Evolutionary conservation across 148 eudicot species (phyloP), one percentile per base, ranked within the genome.

Genomic region (Fagopyrum tataricum): DNA sequence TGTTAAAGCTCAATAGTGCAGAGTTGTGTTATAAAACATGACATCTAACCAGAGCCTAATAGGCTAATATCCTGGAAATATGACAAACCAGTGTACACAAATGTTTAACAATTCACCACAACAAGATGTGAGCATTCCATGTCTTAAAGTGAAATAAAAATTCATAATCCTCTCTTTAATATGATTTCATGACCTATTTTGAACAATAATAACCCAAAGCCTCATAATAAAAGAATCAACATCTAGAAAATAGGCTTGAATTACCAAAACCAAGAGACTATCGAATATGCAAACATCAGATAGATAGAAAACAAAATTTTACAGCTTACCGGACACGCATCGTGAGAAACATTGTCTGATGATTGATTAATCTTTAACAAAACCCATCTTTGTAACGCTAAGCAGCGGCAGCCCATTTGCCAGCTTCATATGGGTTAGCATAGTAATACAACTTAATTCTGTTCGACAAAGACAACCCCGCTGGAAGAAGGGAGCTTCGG

Each of bases 341-440:
- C n/a, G 55, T 18, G 18, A 20, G 8, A 18, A 55, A 55, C 4
- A 26, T 7, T 55, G 21, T 55, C 61, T 20, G 11, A 23, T 55
- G 61, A 7, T 4, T 64, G 18, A 64, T 11, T 37, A 37, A 64
- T 14, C 69, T 64, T 64, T 15, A 64, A 17, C 69, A 39, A 39
- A 14, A 64, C 5, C 68, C 68, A 14, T 11, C 7, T 37, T 11
- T 62, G 42, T 62, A 20, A 15, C 4, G 23, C 62, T 64, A 64
- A 14, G 69, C 69, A 44, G 49, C 72, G 15, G 72, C 72, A 71
- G 93, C 98, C 98, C 98, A 94, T 84, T 91, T 94, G 12, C 97
- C 97, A 2, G 87, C 89, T 75, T 94, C 98, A 71, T 87, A 91
- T 0, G 98, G 96, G 73, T 95, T 96, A 40, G 89, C 98, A 71